Conservation (phyloP, 805 yeast genomes). For the Schizosaccharomyces cryophilus region DNA sequence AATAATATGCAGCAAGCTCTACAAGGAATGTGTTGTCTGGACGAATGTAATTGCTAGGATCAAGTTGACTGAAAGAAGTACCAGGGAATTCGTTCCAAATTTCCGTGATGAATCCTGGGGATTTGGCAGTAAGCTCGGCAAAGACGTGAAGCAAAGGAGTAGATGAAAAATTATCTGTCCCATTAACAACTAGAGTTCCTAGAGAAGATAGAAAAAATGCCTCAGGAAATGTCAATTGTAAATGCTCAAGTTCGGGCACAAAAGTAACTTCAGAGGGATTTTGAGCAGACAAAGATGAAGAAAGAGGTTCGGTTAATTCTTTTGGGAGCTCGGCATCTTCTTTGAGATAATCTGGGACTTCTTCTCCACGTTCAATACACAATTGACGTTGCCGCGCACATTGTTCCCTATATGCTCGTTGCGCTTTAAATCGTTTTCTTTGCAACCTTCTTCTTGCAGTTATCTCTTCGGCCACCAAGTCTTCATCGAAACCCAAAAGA, state of each 20-base stretch:
- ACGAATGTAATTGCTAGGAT: neutral
- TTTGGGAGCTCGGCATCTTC: slow-evolving; percentile 10
- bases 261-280: neutral
- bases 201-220: slow-evolving; percentile 42
- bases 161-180: neutral
- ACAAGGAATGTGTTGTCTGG: slow-evolving; percentile 21
- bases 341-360: slow-evolving; percentile 9
- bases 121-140: slow-evolving; percentile 7
- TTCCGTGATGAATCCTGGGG: neutral
- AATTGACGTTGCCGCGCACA: slow-evolving; percentile 20
- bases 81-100: neutral
- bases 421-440: slow-evolving; percentile 44
- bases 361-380: slow-evolving; percentile 16
- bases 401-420: slow-evolving; percentile 36
- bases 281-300: neutral
- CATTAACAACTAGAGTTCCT: slow-evolving; percentile 20
- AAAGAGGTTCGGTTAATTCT: slow-evolving; percentile 4
- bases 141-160: neutral
- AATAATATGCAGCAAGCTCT: slow-evolving; percentile 56
- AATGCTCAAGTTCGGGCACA: slow-evolving; percentile 14
- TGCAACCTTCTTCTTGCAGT: slow-evolving; percentile 49
- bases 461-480: slow-evolving; percentile 38
- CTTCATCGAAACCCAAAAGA: slow-evolving; percentile 17
- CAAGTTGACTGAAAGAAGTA: neutral
- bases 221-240: slow-evolving; percentile 59